Evolutionary conservation across 306 rosid species (phyloP).

Genomic region (Vigna nakashimae): DNA sequence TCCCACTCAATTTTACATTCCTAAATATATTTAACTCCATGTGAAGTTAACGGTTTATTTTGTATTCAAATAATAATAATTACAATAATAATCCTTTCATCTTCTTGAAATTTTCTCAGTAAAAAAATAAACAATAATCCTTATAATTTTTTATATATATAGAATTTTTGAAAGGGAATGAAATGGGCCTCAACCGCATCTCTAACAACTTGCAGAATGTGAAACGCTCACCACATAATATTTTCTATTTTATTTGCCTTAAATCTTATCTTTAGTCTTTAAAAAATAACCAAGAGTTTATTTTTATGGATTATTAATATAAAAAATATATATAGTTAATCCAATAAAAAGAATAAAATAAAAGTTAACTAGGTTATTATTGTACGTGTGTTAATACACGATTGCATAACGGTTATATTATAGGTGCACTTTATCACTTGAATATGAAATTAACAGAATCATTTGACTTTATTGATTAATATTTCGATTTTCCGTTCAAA

Average conservation of each 20-base stretch:
- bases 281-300: not conserved
- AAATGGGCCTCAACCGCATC: not conserved
- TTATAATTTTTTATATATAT: not conserved
- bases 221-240: slow-evolving; percentile 16
- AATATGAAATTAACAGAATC: no score
- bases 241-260: not conserved
- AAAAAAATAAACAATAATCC: not conserved
- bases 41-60: not conserved
- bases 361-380: no score
- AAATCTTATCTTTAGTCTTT: not conserved
- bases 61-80: not conserved
- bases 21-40: not conserved
- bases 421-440: no score
- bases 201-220: slow-evolving; percentile 1
- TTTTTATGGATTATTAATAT: no score
- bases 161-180: not conserved
- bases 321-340: no score
- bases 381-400: no score
- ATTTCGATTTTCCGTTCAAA: no score
- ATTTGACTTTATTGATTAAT: no score
- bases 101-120: no score
- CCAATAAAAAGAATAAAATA: no score
- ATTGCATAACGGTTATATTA: no score
- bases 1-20: not conserved
- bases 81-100: not conserved